phyloP scores from a whole-genome alignment of 2,329 filamentous ascomycete species.

The Sclerotiophoma versabilis region DNA sequence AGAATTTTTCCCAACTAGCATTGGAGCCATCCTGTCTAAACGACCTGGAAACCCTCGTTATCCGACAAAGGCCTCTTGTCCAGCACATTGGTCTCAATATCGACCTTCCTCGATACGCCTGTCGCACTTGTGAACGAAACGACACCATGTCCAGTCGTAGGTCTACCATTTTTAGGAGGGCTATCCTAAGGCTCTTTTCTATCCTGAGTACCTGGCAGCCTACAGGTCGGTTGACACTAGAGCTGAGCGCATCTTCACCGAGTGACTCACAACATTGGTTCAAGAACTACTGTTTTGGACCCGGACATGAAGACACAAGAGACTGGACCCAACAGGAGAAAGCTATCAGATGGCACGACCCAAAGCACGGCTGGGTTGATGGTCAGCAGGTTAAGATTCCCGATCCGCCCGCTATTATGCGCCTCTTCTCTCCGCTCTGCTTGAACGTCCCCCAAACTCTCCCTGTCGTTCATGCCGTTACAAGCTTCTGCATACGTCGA shows the following conservation, averaged over 20 bases:
- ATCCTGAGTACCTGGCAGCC: constrained; percentile 30
- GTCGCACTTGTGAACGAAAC: constrained; percentile 22
- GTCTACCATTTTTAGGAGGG: constrained; percentile 23
- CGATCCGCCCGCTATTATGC: constrained; percentile 19
- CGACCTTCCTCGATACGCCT: constrained; percentile 28
- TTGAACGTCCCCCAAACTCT: constrained; percentile 21
- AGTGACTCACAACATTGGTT: constrained; percentile 33
- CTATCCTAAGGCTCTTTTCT: constrained; percentile 28
- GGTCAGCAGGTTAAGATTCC: constrained; percentile 24
- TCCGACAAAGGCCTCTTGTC: constrained; percentile 31
- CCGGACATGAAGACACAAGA: constrained; percentile 28
- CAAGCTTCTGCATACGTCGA: constrained; percentile 27
- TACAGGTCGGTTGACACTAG: constrained; percentile 26
- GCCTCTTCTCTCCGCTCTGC: constrained; percentile 26
- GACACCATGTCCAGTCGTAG: constrained; percentile 17
- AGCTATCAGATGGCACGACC: constrained; percentile 28
- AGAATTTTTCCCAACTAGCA: constrained; percentile 26
- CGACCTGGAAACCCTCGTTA: constrained; percentile 25
- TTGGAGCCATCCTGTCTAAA: constrained; percentile 28
- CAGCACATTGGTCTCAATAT: constrained; percentile 30
- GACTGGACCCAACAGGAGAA: constrained; percentile 27
- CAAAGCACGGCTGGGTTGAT: constrained; percentile 28
- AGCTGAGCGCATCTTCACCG: constrained; percentile 31
- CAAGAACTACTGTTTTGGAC: constrained; percentile 31
- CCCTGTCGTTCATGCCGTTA: constrained; percentile 28